Conservation (phyloP, 495 filamentous ascomycete species). For the Trichoderma gamsii region DNA sequence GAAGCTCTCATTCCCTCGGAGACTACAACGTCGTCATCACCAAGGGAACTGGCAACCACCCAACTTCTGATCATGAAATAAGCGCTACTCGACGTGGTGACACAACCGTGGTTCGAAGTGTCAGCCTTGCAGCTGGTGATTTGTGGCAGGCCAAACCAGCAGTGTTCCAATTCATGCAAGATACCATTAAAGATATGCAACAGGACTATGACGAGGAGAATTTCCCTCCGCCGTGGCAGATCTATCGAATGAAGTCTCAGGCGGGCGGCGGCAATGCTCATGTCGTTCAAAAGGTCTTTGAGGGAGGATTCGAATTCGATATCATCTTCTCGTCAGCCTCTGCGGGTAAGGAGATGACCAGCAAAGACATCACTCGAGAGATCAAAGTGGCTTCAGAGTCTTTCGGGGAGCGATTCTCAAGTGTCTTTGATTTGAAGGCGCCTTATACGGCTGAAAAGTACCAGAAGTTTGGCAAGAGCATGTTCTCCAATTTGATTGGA, state of each 20-base stretch:
- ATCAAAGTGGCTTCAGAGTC: constrained; percentile 58
- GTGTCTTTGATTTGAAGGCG: constrained; percentile 63
- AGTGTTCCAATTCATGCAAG: constrained; percentile 72
- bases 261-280: constrained; percentile 76
- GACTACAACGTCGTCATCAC: constrained; percentile 79
- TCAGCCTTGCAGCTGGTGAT: constrained; percentile 57
- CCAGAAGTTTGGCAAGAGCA: constrained; percentile 71
- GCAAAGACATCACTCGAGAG: constrained; percentile 61
- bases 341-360: constrained; percentile 49
- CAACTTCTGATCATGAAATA: constrained; percentile 50
- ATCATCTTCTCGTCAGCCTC: constrained; percentile 83
- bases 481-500: constrained; percentile 91
- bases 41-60: constrained; percentile 56
- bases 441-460: constrained; percentile 73
- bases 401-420: constrained; percentile 69
- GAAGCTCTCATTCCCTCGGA: constrained; percentile 69
- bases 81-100: constrained; percentile 59
- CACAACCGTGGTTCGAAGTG: constrained; percentile 72
- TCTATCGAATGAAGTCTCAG: constrained; percentile 68
- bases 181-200: constrained; percentile 61
- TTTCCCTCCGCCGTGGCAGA: constrained; percentile 75
- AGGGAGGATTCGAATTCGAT: constrained; percentile 90
- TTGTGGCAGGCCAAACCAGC: constrained; percentile 87
- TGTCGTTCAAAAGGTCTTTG: constrained; percentile 86
- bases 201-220: constrained; percentile 63